These are phyloP conservation scores for Patellifolia procumbens DNA, from an alignment of 179 eudicot genomes.

Conservation along the genomic window DNA sequence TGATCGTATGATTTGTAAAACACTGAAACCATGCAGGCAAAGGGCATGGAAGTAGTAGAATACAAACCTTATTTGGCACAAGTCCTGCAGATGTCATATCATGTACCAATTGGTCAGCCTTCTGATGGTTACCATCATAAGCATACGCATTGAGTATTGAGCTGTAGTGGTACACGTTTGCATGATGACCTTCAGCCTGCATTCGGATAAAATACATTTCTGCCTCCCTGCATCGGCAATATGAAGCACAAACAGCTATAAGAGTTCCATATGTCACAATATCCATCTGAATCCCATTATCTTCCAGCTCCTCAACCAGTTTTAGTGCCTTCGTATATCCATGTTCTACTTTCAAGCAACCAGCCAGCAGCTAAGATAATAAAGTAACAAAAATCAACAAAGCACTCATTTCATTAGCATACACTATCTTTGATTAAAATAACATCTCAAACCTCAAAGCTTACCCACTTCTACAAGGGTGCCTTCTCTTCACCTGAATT, in stretches of 20 bases:
- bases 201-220: conserved; percentile 67
- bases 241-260: conserved; percentile 82
- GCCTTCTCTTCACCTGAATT: not conserved
- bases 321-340: conserved; percentile 72
- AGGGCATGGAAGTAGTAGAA: conserved; percentile 11
- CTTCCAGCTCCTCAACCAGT: conserved; percentile 67
- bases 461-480: not conserved
- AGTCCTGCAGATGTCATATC: conserved; percentile 78
- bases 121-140: conserved; percentile 54
- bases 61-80: conserved; percentile 76
- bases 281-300: conserved; percentile 62
- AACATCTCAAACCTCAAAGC: conserved; percentile 14
- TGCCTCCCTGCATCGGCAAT: conserved; percentile 64
- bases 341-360: conserved; percentile 62
- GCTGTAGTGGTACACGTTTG: conserved; percentile 81
- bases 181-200: conserved; percentile 82
- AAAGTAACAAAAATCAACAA: conserved; percentile 26
- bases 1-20: not conserved
- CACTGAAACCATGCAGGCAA: not conserved
- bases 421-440: conserved; percentile 2
- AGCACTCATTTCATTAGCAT: not conserved
- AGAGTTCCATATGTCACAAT: conserved; percentile 78
- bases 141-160: conserved; percentile 90
- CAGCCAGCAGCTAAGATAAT: conserved; percentile 69
- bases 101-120: conserved; percentile 70